Base-by-base conservation (phyloP, 306 rosid genomes). In the Inga oerstediana region DNA sequence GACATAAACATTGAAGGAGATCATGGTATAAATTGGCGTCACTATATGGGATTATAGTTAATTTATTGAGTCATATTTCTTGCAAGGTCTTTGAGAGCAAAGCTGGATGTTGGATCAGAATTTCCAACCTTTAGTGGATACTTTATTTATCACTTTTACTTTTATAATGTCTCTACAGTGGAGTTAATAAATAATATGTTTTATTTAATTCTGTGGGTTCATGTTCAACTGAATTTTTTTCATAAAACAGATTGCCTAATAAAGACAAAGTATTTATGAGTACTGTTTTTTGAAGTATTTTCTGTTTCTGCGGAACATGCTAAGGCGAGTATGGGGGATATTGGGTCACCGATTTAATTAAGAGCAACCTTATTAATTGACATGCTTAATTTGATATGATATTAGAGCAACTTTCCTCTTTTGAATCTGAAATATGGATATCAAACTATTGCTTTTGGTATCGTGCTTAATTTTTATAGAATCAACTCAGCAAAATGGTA, bases 11-110 rank as follows among this genome's bases (percentile, higher is more conserved):
- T 79, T 71, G 32, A 64, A 41, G 68, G 75, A 74, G 75, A 30
- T 79, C 73, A 58, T 48, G 81, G 80, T 82, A 70, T 79, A 76
- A 67, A 67, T 17, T 76, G 80, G 80, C 72, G 66, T 64, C 81
- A 68, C 54, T 74, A 69, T 65, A 39, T 61, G 81, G 77, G 77
- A 79, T 69, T 79, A 54, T 46, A 19, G 69, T 86, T 75, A 61
- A 44, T 59, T 79, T 58, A 49, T 20, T 73, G 45, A 19, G 37
- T 82, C 19, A 15, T 49, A 24, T 83, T 67, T 17, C 49, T 69
- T 19, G 49, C 49, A 39, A 69, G 10, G 14, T 9, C 30, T 19
- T 39, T 69, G 74, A 69, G 32, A 11, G 46, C 62, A 75, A 81
- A 78, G 49, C 75, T 71, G 78, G 77, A 73, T 14, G 7, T 27